A percentile compares a stretch with the other conserved stretches of the same genome.
phyloP scores from a whole-genome alignment of 768 basidiomycete genomes.

The Dendrothele bispora region DNA sequence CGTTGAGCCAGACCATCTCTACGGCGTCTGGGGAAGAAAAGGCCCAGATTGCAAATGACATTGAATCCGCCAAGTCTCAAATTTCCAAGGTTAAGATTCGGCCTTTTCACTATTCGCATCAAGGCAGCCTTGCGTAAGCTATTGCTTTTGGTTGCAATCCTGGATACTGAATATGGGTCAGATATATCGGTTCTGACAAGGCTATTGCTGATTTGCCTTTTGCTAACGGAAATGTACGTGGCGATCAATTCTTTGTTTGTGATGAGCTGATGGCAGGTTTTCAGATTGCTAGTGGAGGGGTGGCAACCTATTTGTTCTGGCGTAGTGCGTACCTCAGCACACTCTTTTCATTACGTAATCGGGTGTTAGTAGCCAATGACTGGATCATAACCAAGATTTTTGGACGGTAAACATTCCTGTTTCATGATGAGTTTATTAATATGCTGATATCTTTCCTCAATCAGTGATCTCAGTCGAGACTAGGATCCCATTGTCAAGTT shows the following conservation, averaged over 20 bases:
- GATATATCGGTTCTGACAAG: slow-evolving; percentile 94
- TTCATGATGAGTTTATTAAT: no score
- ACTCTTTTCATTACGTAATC: slow-evolving; percentile 92
- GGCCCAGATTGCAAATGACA: slow-evolving; percentile 43
- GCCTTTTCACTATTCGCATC: slow-evolving; percentile 96
- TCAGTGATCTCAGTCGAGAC: no score
- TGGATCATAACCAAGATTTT: slow-evolving; percentile 92
- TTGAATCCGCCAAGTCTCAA: slow-evolving; percentile 61
- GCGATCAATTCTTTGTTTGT: not conserved
- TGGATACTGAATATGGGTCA: slow-evolving; percentile 15
- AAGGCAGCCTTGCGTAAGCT: slow-evolving; percentile 85
- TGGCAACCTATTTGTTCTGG: slow-evolving; percentile 90
- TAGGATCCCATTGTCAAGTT: no score
- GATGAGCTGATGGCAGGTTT: not conserved
- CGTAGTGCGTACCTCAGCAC: slow-evolving; percentile 92
- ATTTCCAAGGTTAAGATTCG: slow-evolving; percentile 72
- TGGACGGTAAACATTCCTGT: no score
- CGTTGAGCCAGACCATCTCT: slow-evolving; percentile 25
- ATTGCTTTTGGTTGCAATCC: slow-evolving; percentile 14
- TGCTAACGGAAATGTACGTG: slow-evolving; percentile 79
- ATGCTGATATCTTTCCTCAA: no score
- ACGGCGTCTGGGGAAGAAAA: slow-evolving; percentile 38
- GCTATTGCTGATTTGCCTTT: slow-evolving; percentile 97
- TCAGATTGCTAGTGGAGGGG: slow-evolving; percentile 86
- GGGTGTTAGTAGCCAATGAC: slow-evolving; percentile 86